phyloP scores from a whole-genome alignment of 768 basidiomycete genomes.

The Pisolithus tinctorius region DNA sequence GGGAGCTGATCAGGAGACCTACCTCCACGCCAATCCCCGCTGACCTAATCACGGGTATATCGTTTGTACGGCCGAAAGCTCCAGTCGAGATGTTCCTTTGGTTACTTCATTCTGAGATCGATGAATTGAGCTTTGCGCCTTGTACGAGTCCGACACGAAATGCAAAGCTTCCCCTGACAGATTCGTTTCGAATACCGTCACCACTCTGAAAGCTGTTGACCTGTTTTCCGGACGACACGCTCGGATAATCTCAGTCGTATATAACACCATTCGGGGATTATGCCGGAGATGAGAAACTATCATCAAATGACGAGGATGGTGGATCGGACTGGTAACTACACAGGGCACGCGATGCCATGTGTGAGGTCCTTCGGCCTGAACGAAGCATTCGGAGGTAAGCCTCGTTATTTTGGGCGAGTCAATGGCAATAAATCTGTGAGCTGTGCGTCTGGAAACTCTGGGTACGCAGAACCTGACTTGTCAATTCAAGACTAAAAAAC shows the following conservation, averaged over 20 bases:
- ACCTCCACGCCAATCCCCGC: too few species aligned
- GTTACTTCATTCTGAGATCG: too few species aligned
- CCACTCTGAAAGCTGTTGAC: too few species aligned
- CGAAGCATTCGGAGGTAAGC: constrained; percentile 72
- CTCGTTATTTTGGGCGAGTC: not conserved
- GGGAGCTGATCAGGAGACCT: too few species aligned
- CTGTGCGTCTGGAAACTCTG: constrained; percentile 31
- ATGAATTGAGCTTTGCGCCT: too few species aligned
- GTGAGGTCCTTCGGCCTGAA: constrained; percentile 66
- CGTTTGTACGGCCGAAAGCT: too few species aligned
- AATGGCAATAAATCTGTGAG: constrained; percentile 62
- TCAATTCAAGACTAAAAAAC: constrained; percentile 44
- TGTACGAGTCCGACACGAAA: too few species aligned
- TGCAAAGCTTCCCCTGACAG: too few species aligned
- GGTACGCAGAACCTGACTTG: constrained; percentile 17
- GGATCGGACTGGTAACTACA: constrained; percentile 80
- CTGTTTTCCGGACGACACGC: constrained; percentile 28
- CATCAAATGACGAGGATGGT: constrained; percentile 66
- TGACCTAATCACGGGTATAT: too few species aligned
- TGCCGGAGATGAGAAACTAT: constrained; percentile 39
- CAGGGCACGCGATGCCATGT: constrained; percentile 77
- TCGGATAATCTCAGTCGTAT: constrained; percentile 36
- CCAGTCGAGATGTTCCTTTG: too few species aligned
- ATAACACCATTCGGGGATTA: constrained; percentile 8
- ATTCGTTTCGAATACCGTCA: too few species aligned